Evolutionary conservation across 345 rosid genomes (phyloP), one percentile per base, ranked within the genome.

Genomic region (Dipteronia dyeriana): DNA sequence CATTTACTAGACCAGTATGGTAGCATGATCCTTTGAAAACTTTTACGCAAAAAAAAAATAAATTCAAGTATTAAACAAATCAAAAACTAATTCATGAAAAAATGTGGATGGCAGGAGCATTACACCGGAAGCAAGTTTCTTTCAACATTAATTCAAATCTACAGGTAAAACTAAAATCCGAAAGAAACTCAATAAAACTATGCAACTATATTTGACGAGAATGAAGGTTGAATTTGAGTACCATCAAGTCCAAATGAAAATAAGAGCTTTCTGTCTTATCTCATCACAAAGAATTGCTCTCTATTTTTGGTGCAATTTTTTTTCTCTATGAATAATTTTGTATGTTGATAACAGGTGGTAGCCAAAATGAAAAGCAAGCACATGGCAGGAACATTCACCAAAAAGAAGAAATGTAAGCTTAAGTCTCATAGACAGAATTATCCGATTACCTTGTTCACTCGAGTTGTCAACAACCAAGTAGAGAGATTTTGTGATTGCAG

Each of bases 101-200:
- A 74, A 22, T 61, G n/a, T 75, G 80, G 72, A 80, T 82, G 65
- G 53, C 88, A 95, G 98, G 98, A 76, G 97, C 83, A 78, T 89
- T 93, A 64, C 98, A 95, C 79, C 89, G 98, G 98, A 95, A 95
- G 86, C 90, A 84, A 87, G 93, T 93, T 80, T 93, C 97, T 75
- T 87, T 95, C 81, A 87, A 84, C 79, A 85, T 91, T 78, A 88
- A 88, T 80, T 87, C 98, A 23, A 88, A 84, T 78, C 92, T 90
- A 84, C 95, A 95, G 94, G 98, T 94, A 85, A 70, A 43, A n/a
- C 75, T 94, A 85, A 70, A 43, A n/a, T 76, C 22, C 73, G 57
- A 51, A 20, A 54, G 29, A 70, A 7, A 41, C 69, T 25, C 25
- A 63, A 65, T 41, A 70, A 70, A 19, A 49, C 67, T 34, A 51